Conservation (phyloP, 2,329 filamentous ascomycete genomes). For the Apiospora phragmitis region DNA sequence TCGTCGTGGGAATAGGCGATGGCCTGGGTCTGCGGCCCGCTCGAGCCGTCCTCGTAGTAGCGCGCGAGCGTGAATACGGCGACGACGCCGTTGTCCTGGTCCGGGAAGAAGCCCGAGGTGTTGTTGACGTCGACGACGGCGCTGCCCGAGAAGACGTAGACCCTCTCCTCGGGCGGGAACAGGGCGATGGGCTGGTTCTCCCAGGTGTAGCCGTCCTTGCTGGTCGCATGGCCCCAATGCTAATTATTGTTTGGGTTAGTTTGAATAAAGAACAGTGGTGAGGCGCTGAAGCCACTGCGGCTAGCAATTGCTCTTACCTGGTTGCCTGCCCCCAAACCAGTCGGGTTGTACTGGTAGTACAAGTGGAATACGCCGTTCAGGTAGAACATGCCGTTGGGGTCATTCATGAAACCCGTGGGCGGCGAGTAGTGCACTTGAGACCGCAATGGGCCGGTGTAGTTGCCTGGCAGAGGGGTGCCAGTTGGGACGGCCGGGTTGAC, state of each 20-base stretch:
- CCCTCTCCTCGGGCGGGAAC: conserved; percentile 44
- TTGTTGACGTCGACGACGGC: conserved; percentile 63
- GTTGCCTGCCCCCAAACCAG: conserved; percentile 24
- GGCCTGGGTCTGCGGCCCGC: conserved; percentile 52
- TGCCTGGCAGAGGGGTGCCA: conserved; percentile 24
- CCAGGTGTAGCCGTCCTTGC: conserved; percentile 63
- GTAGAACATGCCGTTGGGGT: conserved; percentile 64
- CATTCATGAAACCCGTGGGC: conserved; percentile 56
- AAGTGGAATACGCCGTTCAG: conserved; percentile 62
- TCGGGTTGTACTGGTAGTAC: conserved; percentile 57
- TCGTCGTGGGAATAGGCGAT: conserved; percentile 63
- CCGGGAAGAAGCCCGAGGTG: conserved; percentile 64
- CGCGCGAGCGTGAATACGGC: conserved; percentile 51
- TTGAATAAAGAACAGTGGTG: neutral
- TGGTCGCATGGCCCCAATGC: conserved; percentile 69
- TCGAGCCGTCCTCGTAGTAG: conserved; percentile 36
- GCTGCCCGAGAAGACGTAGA: conserved; percentile 54
- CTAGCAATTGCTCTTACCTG: conserved; percentile 29
- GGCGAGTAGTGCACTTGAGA: conserved; percentile 59
- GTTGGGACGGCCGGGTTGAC: conserved; percentile 31
- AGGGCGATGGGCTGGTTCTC: conserved; percentile 64
- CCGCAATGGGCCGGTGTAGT: conserved; percentile 35
- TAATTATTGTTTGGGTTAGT: neutral
- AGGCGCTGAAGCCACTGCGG: neutral
- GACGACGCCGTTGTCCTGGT: conserved; percentile 61